These are phyloP conservation scores for Capronia epimyces DNA, from an alignment of 2,329 filamentous ascomycete species.

Conservation along the genomic window DNA sequence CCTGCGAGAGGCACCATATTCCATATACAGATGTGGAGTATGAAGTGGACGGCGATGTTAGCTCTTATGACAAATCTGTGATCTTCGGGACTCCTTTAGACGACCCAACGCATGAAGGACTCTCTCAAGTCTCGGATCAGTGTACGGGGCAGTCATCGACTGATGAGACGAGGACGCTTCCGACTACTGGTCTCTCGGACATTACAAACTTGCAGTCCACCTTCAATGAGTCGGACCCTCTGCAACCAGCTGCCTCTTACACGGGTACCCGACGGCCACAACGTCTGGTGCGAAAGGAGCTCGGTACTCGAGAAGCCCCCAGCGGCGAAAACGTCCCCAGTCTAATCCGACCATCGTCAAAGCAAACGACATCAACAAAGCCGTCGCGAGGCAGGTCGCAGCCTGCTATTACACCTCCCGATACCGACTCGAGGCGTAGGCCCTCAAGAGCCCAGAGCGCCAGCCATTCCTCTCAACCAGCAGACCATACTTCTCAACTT, in stretches of 20 bases:
- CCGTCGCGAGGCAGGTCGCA: background rate
- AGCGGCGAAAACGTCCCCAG: background rate
- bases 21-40: too few relatives aligned
- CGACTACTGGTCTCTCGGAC: background rate
- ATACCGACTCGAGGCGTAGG: background rate
- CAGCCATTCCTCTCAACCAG: background rate
- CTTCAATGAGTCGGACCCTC: background rate
- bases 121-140: background rate
- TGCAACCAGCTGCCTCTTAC: background rate
- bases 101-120: background rate
- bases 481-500: background rate
- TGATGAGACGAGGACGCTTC: background rate
- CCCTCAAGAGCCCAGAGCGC: background rate
- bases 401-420: background rate
- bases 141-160: background rate
- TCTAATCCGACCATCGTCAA: background rate
- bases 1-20: background rate
- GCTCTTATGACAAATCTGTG: background rate
- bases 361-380: background rate
- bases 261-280: conserved; percentile 7
- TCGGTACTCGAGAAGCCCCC: background rate
- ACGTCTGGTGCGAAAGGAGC: conserved; percentile 5
- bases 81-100: background rate
- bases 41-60: background rate
- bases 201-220: background rate